Base-by-base conservation (phyloP, 768 basidiomycete genomes). In the Tricholoma matsutake region DNA sequence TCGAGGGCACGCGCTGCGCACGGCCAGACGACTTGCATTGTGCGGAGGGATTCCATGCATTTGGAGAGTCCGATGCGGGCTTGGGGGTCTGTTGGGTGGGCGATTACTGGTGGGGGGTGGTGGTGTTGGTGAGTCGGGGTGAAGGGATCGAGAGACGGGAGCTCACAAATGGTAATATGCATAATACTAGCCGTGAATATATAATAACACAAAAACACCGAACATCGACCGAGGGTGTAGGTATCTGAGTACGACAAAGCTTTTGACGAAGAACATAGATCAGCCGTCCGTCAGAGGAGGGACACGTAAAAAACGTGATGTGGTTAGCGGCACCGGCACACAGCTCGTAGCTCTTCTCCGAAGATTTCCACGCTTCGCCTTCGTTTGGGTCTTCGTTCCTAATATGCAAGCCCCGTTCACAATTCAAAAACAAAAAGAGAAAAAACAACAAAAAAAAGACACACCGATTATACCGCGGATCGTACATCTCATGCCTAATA, bases 301-400 rank as follows among this genome's bases (percentile, higher is more conserved):
- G n/a, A n/a, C n/a, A n/a, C n/a, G n/a, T n/a, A n/a, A n/a, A n/a
- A n/a, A n/a, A n/a, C 1, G 88, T 86, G 61, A 92, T 89, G 63
- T 89, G 86, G 64, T 89, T 90, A n/a, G 91, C 89, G 29, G 91
- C 91, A 10, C 80, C 81, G 25, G 85, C 84, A 72, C 91, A 91
- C 11, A 91, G 76, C 67, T 91, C 89, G 59, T 88, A 88, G 66
- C 82, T 84, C 67, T 85, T 87, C 67, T 83, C 83, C 25, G 86
- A 81, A 34, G 78, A 76, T 22, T 79, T 79, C 39, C 82, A 78
- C 3, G 71, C 72, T n/a, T 88, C 87, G 0, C 75, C 68, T 34
- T 88, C 87, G 34, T 84, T 83, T 2, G 69, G 64, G 14, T 69
- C 76, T 5, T 31, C 51, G 18, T 14, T 52, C 29, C 51, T 52